Evolutionary conservation across 768 basidiomycete species (phyloP).

Genomic region (Strobilomyces dryophilus): DNA sequence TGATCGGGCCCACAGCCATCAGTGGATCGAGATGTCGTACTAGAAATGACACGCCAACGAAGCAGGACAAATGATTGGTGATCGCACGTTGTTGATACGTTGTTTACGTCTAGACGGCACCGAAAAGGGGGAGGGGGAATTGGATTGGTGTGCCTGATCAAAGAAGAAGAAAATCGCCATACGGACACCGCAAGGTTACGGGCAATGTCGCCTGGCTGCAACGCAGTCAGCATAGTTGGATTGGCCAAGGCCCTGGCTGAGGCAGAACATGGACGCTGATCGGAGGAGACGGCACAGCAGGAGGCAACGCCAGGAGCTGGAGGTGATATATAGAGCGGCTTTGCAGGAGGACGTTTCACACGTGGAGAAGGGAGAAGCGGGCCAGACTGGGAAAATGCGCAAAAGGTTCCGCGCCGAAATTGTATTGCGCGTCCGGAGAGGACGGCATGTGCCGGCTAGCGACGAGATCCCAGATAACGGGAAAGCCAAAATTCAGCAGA

Average conservation of each 20-base stretch:
- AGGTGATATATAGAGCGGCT: constrained; percentile 13
- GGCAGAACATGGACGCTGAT: constrained; percentile 7
- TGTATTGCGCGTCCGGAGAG: constrained; percentile 23
- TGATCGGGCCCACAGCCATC: constrained; percentile 18
- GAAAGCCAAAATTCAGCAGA: constrained; percentile 31
- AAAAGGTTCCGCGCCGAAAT: constrained; percentile 33
- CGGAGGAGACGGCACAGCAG: background rate
- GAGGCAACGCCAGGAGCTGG: background rate
- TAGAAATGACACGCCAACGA: constrained; percentile 21
- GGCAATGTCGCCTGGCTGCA: constrained; percentile 13
- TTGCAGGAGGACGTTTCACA: constrained; percentile 19
- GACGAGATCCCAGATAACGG: constrained; percentile 31
- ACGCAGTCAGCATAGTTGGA: constrained; percentile 11
- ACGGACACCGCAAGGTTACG: constrained; percentile 14
- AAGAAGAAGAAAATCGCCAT: constrained; percentile 19
- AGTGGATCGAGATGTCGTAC: constrained; percentile 27
- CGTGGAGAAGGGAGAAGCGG: constrained; percentile 6
- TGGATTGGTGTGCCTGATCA: constrained; percentile 27
- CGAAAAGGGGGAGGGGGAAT: constrained; percentile 27
- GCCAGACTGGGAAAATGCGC: constrained; percentile 4
- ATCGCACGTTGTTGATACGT: constrained; percentile 27
- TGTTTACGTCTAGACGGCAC: constrained; percentile 29
- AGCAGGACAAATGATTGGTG: constrained; percentile 19
- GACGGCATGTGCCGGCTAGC: constrained; percentile 27
- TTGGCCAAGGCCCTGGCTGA: no score